Conservation (phyloP, 257 asterid species). For the Solanum medicagineum region DNA sequence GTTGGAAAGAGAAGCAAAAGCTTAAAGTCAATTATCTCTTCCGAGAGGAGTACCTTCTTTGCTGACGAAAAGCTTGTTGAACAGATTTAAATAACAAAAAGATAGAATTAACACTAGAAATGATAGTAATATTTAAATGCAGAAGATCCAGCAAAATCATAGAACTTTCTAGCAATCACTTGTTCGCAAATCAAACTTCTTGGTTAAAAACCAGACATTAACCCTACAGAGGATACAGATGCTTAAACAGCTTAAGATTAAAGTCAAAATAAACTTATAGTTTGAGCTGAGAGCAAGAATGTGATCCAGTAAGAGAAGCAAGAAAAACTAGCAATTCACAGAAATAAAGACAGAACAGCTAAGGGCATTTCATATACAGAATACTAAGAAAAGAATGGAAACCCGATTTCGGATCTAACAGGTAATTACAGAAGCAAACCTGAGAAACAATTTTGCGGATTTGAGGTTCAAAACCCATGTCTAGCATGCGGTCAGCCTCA, state of each 20-base stretch:
- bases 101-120: not conserved
- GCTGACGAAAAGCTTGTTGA: not conserved
- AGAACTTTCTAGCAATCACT: not conserved
- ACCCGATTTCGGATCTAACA: not conserved
- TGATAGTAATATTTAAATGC: not conserved
- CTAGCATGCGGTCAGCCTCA: conserved; percentile 2
- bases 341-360: not conserved
- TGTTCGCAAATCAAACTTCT: not conserved
- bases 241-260: not conserved
- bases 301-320: not conserved
- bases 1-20: not conserved
- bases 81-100: not conserved
- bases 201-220: not conserved
- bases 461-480: conserved; percentile 2
- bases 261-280: not conserved
- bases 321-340: not conserved
- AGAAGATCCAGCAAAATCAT: not conserved
- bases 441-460: not conserved
- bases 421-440: not conserved
- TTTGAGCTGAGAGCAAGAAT: not conserved
- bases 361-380: not conserved
- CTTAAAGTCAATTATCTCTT: not conserved
- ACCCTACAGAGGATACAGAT: not conserved
- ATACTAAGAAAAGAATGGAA: not conserved
- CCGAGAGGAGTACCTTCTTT: not conserved